phyloP scores from a whole-genome alignment of 371 early-diverging fungal genomes.

The Phascolomyces articulosus region DNA sequence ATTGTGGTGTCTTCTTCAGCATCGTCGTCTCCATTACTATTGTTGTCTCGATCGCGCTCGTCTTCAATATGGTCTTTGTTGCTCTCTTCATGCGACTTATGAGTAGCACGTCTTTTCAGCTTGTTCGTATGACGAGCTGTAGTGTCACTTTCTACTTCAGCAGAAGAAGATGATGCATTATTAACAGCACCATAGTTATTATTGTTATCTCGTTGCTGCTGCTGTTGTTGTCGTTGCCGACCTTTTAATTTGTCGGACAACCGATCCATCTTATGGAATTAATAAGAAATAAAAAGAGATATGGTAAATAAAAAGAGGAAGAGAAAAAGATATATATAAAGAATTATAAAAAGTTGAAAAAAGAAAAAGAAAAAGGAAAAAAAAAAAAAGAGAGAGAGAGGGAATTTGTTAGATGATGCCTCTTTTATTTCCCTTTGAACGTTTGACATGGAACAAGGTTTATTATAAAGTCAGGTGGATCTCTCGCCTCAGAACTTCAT shows the following conservation, averaged over 20 bases:
- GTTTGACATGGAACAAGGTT: conserved; percentile 8
- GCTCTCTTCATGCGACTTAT: not conserved
- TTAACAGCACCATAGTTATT: not conserved
- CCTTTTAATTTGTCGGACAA: not conserved
- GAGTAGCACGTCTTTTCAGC: not conserved
- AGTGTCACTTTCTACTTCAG: conserved; percentile 1
- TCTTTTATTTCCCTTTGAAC: not conserved
- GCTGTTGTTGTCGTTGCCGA: not conserved
- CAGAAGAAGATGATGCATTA: conserved; percentile 4
- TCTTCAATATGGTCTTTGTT: not conserved
- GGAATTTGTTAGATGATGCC: not conserved
- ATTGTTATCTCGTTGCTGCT: not conserved
- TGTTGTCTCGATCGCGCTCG: not conserved
- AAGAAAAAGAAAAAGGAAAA: not conserved
- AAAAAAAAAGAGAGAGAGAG: not conserved
- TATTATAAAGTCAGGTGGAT: conserved; percentile 7
- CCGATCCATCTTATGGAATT: not conserved
- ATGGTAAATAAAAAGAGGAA: not conserved
- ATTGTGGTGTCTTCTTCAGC: conserved; percentile 4
- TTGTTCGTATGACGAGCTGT: conserved; percentile 1
- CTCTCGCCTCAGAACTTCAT: not conserved
- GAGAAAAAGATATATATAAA: too few species aligned
- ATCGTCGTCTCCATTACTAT: conserved; percentile 4
- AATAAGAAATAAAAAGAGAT: not conserved
- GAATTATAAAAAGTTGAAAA: not conserved